Evolutionary conservation across 169 alveolate species (phyloP), one percentile per base, ranked within the genome.

Genomic region (Plasmodium coatneyi): DNA sequence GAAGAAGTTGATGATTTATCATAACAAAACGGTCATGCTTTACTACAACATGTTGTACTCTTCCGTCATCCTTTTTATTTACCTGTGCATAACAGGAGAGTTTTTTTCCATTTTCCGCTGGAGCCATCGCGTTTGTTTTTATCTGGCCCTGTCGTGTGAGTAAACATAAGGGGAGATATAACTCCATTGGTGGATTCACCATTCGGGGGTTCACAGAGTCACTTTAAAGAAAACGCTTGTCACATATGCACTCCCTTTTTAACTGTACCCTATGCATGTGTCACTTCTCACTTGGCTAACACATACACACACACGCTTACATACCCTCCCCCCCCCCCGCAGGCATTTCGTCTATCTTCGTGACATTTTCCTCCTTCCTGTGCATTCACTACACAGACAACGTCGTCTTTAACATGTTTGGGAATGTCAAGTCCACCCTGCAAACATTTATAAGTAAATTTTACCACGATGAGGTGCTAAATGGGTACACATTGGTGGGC

Each of bases 321-420:
- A 14, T 7, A 0, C 25, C 19, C 34, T 56, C 60, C 10, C 9
- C 41, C 43, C 43, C 36, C 0, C 78, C 14, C 39, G 28, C 43
- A 86, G 93, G 93, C 22, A 7, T 86, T 46, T 72, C 93, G 5
- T 72, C 93, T 34, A 76, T 86, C 25, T 72, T n/a, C 72, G 93
- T 86, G 30, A 86, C 93, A 3, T 86, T 86, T 28, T 86, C 93
- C 14, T 86, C 93, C 52, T 86, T 86, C 80, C 22, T 86, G 34
- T 86, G 93, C 46, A 76, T 86, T 54, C 71, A 86, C 43, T 86
- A 86, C 80, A 86, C 93, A 22, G 93, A 86, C 54, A 86, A 86
- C 39, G 93, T 86, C 66, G 86, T 78, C 79, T 86, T 28, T 54
- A 86, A 86, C 79, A 86, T 86, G 93, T 76, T 86, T 54, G 93